A percentile compares a stretch with the other conserved stretches of the same genome.
Evolutionary conservation across 169 alveolate species (phyloP).

Genomic region (Cryptosporidium ubiquitum): DNA sequence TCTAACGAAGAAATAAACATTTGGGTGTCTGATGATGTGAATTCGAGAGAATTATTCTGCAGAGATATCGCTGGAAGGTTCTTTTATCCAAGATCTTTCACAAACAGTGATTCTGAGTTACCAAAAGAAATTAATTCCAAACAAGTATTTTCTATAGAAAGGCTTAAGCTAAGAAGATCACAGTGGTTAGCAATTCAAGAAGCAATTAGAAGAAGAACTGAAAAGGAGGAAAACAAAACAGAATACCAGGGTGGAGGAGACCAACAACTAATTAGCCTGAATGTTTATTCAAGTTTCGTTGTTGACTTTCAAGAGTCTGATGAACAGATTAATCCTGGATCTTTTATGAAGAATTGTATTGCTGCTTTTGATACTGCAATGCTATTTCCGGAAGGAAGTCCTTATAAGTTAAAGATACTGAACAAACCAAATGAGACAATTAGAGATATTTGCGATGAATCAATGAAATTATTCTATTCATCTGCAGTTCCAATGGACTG

Average conservation of each 20-base stretch:
- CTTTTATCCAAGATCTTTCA: conserved; percentile 35
- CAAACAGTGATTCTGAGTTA: conserved; percentile 34
- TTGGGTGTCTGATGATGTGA: conserved; percentile 43
- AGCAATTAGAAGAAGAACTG: conserved; percentile 3
- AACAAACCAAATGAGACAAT: conserved; percentile 10
- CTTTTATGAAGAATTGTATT: conserved; percentile 49
- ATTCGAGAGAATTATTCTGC: conserved; percentile 57
- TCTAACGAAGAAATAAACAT: conserved; percentile 13
- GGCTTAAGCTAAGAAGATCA: conserved; percentile 24
- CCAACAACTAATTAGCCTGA: background rate
- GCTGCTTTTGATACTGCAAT: conserved; percentile 66
- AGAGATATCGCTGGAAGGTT: conserved; percentile 70
- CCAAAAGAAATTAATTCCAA: background rate
- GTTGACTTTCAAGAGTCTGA: conserved; percentile 66
- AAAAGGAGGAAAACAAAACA: background rate
- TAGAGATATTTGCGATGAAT: conserved; percentile 19
- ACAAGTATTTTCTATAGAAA: conserved; percentile 35
- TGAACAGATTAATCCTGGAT: conserved; percentile 40
- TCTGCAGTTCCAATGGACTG: conserved; percentile 68
- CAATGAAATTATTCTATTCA: conserved; percentile 32
- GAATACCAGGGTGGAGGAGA: background rate
- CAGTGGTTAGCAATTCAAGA: conserved; percentile 71
- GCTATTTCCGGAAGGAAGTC: conserved; percentile 57
- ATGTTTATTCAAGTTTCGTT: conserved; percentile 38
- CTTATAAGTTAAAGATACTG: conserved; percentile 13